Conservation (phyloP, 371 early-diverging fungal genomes). For the Rhizopus arrhizus region DNA sequence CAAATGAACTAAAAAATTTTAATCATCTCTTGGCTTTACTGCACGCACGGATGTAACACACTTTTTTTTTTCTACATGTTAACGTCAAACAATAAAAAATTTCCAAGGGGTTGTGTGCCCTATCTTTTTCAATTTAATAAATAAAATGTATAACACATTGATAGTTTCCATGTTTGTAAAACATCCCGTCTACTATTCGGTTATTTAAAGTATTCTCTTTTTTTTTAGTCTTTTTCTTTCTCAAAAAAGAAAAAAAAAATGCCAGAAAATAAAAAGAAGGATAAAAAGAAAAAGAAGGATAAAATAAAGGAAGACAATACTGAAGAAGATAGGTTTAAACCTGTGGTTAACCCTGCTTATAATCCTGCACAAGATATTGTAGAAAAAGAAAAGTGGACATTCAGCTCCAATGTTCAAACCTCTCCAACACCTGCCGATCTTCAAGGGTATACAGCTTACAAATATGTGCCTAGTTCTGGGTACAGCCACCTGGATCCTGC, state of each 20-base stretch:
- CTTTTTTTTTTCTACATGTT: too few species aligned
- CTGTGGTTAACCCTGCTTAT: constrained; percentile 25
- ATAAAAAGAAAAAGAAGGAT: constrained; percentile 13
- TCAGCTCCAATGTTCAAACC: constrained; percentile 10
- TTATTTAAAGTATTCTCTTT: background rate
- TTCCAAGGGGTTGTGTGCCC: too few species aligned
- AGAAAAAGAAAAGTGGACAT: constrained; percentile 12
- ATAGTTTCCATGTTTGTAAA: too few species aligned
- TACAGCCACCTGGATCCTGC: constrained; percentile 30
- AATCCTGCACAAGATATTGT: constrained; percentile 4
- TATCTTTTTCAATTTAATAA: background rate
- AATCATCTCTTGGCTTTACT: too few species aligned
- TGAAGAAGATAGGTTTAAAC: constrained; percentile 18
- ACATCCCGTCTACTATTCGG: background rate
- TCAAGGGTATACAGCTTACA: constrained; percentile 25
- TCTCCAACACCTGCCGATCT: constrained; percentile 24
- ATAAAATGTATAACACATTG: too few species aligned
- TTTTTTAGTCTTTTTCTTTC: background rate
- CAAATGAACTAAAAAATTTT: constrained; percentile 18
- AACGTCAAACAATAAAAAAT: too few species aligned
- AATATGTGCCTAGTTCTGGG: constrained; percentile 20
- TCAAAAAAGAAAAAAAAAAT: background rate
- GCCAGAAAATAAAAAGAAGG: constrained; percentile 10
- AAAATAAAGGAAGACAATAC: background rate
- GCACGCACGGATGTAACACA: too few species aligned